A percentile compares a stretch with the other conserved stretches of the same genome.
Conservation (phyloP, 116 monocot species). For the Thalassia testudinum region DNA sequence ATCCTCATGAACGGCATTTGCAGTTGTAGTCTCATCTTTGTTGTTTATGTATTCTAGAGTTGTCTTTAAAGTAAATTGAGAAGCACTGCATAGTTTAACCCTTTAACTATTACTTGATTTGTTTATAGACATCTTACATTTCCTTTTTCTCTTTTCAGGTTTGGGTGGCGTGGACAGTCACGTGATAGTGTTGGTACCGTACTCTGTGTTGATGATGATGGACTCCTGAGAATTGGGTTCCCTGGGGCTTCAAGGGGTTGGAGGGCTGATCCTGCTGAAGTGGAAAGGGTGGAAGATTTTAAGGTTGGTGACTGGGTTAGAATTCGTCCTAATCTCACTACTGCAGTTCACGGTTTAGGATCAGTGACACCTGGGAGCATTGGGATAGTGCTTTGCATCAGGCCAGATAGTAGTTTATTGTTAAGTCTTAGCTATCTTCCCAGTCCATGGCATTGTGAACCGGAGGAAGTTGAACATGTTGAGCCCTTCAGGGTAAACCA, state of each 20-base stretch:
- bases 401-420: conserved; percentile 87
- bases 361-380: conserved; percentile 88
- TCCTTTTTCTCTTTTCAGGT: conserved; percentile 27
- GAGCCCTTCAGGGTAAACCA: conserved; percentile 78
- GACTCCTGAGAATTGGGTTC: conserved; percentile 87
- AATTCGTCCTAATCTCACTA: conserved; percentile 62
- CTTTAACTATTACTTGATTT: too few relatives aligned
- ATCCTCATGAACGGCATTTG: too few relatives aligned
- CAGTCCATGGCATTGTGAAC: conserved; percentile 91
- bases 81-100: too few relatives aligned
- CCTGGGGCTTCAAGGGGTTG: conserved; percentile 97
- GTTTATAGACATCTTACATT: too few relatives aligned
- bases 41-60: too few relatives aligned
- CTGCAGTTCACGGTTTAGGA: conserved; percentile 85
- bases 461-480: conserved; percentile 97
- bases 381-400: conserved; percentile 78
- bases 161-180: conserved; percentile 93
- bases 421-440: conserved; percentile 78
- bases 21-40: too few relatives aligned
- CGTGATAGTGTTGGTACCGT: conserved; percentile 98
- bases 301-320: conserved; percentile 97
- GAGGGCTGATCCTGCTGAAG: conserved; percentile 99
- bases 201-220: conserved; percentile 99
- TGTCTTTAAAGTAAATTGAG: too few relatives aligned
- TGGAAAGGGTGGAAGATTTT: conserved; percentile 99